A percentile compares a stretch with the other conserved stretches of the same genome.
Conservation (phyloP, 257 asterid genomes). For the Forsythia viridissima region DNA sequence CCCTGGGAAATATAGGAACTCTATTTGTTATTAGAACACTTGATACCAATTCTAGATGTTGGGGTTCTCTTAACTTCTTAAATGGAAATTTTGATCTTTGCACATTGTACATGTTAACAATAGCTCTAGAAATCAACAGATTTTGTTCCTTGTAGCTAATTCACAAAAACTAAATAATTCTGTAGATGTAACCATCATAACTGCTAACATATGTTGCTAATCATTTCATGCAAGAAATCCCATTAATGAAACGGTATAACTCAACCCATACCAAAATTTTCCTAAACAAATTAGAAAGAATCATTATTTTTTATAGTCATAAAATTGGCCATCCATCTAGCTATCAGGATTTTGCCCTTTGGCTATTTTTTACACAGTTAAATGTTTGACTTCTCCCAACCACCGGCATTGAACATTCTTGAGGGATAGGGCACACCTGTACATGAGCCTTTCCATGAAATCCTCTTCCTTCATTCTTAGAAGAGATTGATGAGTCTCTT, state of each 20-base stretch:
- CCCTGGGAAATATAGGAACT: not conserved
- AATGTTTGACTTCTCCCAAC: not conserved
- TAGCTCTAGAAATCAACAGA: not conserved
- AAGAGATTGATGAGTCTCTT: conserved; percentile 92
- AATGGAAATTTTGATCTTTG: not conserved
- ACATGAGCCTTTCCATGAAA: conserved; percentile 92
- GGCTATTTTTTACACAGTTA: not conserved
- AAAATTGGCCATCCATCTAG: not conserved
- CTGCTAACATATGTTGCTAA: not conserved
- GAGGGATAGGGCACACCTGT: conserved; percentile 55
- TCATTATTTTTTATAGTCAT: not conserved
- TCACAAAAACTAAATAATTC: too few relatives aligned
- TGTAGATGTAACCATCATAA: not conserved
- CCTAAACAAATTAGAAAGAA: not conserved
- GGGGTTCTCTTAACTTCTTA: not conserved
- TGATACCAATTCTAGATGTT: not conserved
- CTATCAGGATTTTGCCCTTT: not conserved
- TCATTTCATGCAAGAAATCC: not conserved
- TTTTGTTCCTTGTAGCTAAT: not conserved
- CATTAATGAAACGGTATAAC: not conserved
- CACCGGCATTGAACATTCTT: not conserved
- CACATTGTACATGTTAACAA: not conserved
- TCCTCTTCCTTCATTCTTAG: conserved; percentile 98
- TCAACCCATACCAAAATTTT: not conserved
- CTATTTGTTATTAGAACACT: not conserved